phyloP scores from a whole-genome alignment of 2,329 filamentous ascomycete species.

The Ophiostoma tasmaniense region DNA sequence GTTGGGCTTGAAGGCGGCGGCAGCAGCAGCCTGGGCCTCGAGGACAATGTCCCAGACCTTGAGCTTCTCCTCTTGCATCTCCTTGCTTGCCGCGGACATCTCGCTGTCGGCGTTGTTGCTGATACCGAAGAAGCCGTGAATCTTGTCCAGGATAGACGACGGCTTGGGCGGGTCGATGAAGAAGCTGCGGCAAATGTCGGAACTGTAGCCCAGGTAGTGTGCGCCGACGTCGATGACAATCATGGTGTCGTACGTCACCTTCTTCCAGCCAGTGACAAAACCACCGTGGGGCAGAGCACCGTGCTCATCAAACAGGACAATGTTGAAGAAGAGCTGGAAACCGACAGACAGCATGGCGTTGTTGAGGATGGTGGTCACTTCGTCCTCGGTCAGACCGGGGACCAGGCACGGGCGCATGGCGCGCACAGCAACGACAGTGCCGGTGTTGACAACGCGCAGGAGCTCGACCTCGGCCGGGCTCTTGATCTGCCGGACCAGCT shows the following conservation, averaged over 20 bases:
- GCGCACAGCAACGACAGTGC: constrained; percentile 4
- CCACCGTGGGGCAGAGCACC: constrained; percentile 4
- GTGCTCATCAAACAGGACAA: constrained; percentile 8
- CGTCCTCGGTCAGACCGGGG: constrained; percentile 6
- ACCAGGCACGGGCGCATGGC: constrained; percentile 7
- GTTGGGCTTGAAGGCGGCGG: neutral
- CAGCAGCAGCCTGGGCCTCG: constrained; percentile 4
- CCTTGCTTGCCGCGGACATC: neutral
- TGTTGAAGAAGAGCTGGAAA: constrained; percentile 7
- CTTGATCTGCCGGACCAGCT: neutral
- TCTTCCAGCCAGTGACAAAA: constrained; percentile 2
- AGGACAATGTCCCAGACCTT: constrained; percentile 7
- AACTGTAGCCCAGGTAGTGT: constrained; percentile 5
- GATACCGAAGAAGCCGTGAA: neutral
- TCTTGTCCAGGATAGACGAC: neutral
- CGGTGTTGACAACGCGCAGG: constrained; percentile 6
- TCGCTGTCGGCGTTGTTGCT: neutral
- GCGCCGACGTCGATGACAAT: constrained; percentile 8
- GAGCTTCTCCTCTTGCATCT: constrained; percentile 1
- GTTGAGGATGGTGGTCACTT: neutral
- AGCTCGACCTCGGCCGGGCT: constrained; percentile 6
- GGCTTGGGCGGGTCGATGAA: constrained; percentile 4
- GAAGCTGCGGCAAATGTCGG: constrained; percentile 8
- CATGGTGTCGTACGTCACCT: neutral
- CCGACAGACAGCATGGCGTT: constrained; percentile 1